phyloP scores from a whole-genome alignment of 2,329 filamentous ascomycete genomes.

The Botryotinia globosa region DNA sequence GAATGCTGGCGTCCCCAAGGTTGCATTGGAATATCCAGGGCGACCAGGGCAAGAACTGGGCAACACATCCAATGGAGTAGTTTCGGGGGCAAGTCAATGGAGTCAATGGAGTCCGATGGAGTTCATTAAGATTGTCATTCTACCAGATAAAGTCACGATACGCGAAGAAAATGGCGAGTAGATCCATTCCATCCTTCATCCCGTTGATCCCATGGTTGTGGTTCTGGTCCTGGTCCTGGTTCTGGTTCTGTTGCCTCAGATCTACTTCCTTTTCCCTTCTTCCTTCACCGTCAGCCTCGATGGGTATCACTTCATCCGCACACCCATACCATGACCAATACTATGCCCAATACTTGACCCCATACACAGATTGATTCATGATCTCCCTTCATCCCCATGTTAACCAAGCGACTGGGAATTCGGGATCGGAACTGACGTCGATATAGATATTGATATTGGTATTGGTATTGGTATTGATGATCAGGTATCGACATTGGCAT shows the following conservation, averaged over 20 bases:
- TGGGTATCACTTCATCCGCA: background rate
- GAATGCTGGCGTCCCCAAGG: background rate
- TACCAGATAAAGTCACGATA: constrained; percentile 4
- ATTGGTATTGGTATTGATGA: background rate
- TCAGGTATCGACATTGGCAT: background rate
- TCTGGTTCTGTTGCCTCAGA: background rate
- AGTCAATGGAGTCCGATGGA: background rate
- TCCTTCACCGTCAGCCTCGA: background rate
- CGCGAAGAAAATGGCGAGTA: background rate
- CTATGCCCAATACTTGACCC: background rate
- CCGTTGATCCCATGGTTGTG: background rate
- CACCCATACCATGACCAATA: background rate
- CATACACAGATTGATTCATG: background rate
- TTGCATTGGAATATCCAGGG: background rate
- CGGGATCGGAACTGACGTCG: background rate
- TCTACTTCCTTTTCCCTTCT: background rate
- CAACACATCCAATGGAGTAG: background rate
- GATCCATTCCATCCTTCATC: background rate
- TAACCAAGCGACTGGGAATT: background rate
- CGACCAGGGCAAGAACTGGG: background rate
- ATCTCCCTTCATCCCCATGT: background rate
- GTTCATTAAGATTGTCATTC: constrained; percentile 1
- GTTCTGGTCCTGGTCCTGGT: background rate
- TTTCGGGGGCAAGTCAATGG: background rate
- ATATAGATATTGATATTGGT: background rate